These are phyloP conservation scores for Urochloa ruziziensis DNA, from an alignment of 176 grass and related monocot species.

Conservation along the genomic window DNA sequence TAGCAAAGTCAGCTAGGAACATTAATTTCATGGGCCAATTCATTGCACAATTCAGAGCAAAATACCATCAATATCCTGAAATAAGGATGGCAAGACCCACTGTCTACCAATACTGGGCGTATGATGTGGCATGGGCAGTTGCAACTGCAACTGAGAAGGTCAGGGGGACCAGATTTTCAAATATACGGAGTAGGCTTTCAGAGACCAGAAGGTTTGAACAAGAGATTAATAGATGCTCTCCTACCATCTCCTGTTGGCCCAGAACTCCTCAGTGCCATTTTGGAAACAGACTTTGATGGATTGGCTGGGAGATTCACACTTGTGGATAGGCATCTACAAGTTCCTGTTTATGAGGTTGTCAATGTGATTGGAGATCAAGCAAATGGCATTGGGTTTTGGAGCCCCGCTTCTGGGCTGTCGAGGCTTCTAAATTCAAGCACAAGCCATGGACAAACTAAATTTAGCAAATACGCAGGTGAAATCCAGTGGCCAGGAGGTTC, in stretches of 20 bases:
- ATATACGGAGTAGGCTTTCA: background rate
- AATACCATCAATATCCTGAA: background rate
- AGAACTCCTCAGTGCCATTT: conserved; percentile 37
- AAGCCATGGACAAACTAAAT: background rate
- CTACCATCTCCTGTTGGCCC: conserved; percentile 16
- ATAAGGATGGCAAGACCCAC: conserved; percentile 13
- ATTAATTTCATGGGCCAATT: conserved; percentile 28
- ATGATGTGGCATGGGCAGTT: conserved; percentile 52
- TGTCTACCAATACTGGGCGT: conserved; percentile 42
- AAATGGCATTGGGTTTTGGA: conserved; percentile 43
- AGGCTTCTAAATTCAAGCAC: background rate
- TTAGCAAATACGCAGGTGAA: background rate
- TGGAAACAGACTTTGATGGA: conserved; percentile 34
- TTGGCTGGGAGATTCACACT: conserved; percentile 52
- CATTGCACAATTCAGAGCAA: background rate
- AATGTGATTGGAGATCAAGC: conserved; percentile 32
- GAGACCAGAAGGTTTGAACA: background rate
- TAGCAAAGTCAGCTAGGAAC: background rate
- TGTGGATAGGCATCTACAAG: conserved; percentile 36
- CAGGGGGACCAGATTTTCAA: background rate
- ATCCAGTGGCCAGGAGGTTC: conserved; percentile 47
- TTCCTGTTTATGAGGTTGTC: conserved; percentile 50
- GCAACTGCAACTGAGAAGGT: conserved; percentile 44
- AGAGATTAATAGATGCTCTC: conserved; percentile 2
- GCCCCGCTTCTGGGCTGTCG: background rate